A percentile compares a stretch with the other conserved stretches of the same genome.
phyloP scores from a whole-genome alignment of 2,329 filamentous ascomycete species.

The Cercospora sesami region DNA sequence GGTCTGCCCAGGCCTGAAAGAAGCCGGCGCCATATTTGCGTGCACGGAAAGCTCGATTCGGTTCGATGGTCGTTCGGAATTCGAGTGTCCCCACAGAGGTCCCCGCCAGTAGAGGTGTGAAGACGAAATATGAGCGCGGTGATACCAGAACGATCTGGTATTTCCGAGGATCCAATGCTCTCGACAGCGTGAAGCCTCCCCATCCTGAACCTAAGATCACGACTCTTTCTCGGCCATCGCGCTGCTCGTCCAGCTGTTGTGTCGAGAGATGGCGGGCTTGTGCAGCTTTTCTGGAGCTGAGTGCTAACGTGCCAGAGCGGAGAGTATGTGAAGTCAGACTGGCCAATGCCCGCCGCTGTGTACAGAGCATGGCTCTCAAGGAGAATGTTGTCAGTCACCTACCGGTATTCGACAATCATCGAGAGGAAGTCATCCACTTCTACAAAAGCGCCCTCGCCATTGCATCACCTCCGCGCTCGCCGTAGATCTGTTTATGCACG shows the following conservation, averaged over 20 bases:
- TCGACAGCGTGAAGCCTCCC: slow-evolving; percentile 71
- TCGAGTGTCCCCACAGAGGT: slow-evolving; percentile 85
- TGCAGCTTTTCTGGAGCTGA: background rate
- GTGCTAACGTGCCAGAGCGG: background rate
- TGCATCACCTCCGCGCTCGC: background rate
- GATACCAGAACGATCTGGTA: slow-evolving; percentile 77
- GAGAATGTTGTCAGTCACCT: background rate
- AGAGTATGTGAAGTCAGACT: slow-evolving; percentile 5
- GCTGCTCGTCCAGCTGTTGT: slow-evolving; percentile 29
- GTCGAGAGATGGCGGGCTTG: slow-evolving; percentile 30
- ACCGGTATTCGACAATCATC: background rate
- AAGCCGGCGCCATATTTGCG: slow-evolving; percentile 64
- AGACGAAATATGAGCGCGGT: slow-evolving; percentile 86
- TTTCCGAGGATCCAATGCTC: slow-evolving; percentile 67
- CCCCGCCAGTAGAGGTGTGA: slow-evolving; percentile 79
- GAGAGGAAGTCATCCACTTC: background rate
- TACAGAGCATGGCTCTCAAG: slow-evolving; percentile 9
- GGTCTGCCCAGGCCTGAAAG: slow-evolving; percentile 81
- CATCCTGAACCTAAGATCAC: slow-evolving; percentile 70
- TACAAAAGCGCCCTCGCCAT: background rate
- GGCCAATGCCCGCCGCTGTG: slow-evolving; percentile 7
- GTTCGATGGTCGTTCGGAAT: slow-evolving; percentile 80
- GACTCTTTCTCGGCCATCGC: slow-evolving; percentile 54
- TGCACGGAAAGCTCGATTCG: slow-evolving; percentile 67
- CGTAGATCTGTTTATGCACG: background rate